Percentiles rank a stretch among this genome's conserved stretches.
phyloP scores from a whole-genome alignment of 2,329 filamentous ascomycete genomes.

The Curvularia hawaiiensis region DNA sequence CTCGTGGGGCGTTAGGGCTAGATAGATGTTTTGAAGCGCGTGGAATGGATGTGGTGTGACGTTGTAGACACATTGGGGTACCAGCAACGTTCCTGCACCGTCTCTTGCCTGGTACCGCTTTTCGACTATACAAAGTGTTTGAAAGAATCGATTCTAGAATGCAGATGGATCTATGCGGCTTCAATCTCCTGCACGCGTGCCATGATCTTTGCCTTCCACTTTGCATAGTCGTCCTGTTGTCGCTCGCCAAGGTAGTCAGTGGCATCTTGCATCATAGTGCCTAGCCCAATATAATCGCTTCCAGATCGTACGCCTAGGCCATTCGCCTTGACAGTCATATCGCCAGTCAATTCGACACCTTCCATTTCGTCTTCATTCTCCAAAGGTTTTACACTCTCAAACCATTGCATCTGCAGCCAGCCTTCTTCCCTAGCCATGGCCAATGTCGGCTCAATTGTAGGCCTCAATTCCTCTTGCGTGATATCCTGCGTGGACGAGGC shows the following conservation, averaged over 20 bases:
- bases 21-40: not conserved
- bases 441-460: slow-evolving; percentile 41
- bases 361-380: slow-evolving; percentile 35
- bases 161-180: slow-evolving; percentile 2
- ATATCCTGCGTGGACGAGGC: slow-evolving; percentile 57
- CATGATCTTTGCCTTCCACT: slow-evolving; percentile 69
- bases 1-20: not conserved
- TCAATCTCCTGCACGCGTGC: slow-evolving; percentile 60
- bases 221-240: slow-evolving; percentile 63
- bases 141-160: not conserved
- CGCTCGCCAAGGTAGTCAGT: slow-evolving; percentile 73
- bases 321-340: slow-evolving; percentile 38
- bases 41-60: not conserved
- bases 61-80: not conserved
- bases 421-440: slow-evolving; percentile 42
- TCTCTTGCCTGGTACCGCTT: not conserved
- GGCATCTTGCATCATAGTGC: slow-evolving; percentile 76
- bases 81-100: not conserved
- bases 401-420: slow-evolving; percentile 60
- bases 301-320: slow-evolving; percentile 51
- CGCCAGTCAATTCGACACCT: slow-evolving; percentile 31
- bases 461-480: slow-evolving; percentile 51
- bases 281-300: slow-evolving; percentile 53
- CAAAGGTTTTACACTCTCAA: slow-evolving; percentile 57
- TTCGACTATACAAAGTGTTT: not conserved